phyloP scores from a whole-genome alignment of 2,329 filamentous ascomycete species.

The Pestalotiopsis sp. region DNA sequence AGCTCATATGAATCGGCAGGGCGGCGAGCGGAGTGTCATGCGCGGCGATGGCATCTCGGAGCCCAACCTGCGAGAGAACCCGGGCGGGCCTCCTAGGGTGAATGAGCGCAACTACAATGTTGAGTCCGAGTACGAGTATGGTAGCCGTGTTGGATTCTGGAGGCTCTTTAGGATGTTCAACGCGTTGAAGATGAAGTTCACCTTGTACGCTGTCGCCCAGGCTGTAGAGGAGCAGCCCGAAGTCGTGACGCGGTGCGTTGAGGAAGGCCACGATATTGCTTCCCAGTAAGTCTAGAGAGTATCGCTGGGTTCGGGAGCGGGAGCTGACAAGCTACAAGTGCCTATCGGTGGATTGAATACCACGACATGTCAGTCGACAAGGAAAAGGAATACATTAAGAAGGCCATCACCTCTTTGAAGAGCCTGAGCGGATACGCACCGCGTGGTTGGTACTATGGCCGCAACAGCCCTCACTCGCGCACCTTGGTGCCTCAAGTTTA shows the following conservation, averaged over 20 bases:
- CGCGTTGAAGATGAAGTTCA: conserved; percentile 49
- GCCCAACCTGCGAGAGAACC: conserved; percentile 40
- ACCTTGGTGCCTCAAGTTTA: conserved; percentile 49
- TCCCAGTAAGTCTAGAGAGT: conserved; percentile 32
- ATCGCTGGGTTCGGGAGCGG: neutral
- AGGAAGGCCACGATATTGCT: conserved; percentile 52
- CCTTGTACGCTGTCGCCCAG: conserved; percentile 50
- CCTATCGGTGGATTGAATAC: conserved; percentile 54
- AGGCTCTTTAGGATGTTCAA: conserved; percentile 50
- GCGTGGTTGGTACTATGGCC: conserved; percentile 51
- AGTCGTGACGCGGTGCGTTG: conserved; percentile 47
- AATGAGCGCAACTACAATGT: conserved; percentile 47
- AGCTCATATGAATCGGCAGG: neutral
- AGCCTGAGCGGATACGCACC: conserved; percentile 46
- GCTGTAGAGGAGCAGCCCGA: conserved; percentile 49
- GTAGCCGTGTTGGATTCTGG: conserved; percentile 50
- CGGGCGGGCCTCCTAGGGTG: conserved; percentile 30
- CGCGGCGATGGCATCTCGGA: conserved; percentile 40
- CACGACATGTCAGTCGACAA: conserved; percentile 45
- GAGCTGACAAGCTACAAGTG: conserved; percentile 25
- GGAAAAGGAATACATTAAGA: conserved; percentile 48
- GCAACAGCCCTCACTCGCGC: conserved; percentile 43
- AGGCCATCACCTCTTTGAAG: conserved; percentile 42
- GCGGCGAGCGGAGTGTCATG: conserved; percentile 30
- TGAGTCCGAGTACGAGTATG: conserved; percentile 55